Base-by-base conservation (phyloP, 202 grass and related monocot genomes). In the Eragrostis tef region DNA sequence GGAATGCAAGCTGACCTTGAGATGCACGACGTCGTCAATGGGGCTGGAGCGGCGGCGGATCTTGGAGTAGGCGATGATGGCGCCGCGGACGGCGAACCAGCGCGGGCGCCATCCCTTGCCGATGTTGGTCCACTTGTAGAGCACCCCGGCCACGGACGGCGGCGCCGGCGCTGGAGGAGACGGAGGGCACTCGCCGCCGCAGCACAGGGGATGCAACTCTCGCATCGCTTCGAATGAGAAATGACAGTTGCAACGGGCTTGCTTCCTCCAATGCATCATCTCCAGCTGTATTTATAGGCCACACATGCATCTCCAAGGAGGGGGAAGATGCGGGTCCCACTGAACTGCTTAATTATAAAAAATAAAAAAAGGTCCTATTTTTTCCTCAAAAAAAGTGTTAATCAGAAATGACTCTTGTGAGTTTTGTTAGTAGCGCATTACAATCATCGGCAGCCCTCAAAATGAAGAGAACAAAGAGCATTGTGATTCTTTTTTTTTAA, bases 101-200 rank as follows among this genome's bases (percentile, higher is more conserved):
- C 91, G 71, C 6, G 80, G 82, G 72, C 88, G 84, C 91, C 88
- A 91, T 6, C 91, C 91, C 77, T 94, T 94, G 24, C 86, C 71
- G 72, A 91, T 84, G 73, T 91, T 94, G 36, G 79, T 93, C 91
- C 88, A 93, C 77, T 93, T 93, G 85, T 86, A 87, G 11, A 93
- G 82, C 49, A 88, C 78, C 57, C 91, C 88, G 0, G 88, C 82
- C 20, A 86, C 85, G 6, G 85, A 67, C 42, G 71, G 54, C 29
- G 29, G 29, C 29, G 54, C 66, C 27, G 52, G 31, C 67, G 9
- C 39, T 6, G 22, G 15, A 24, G 39, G 41, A 0, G 72, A 53
- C 2, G 73, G 2, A 4, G 39, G 22, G 39, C 54, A 61, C 73
- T 53, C 25, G 0, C 73, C 54, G 34, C 73, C 54, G 44, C 44